phyloP scores from a whole-genome alignment of 2,329 filamentous ascomycete species.

The Aspergillus phoenicis region DNA sequence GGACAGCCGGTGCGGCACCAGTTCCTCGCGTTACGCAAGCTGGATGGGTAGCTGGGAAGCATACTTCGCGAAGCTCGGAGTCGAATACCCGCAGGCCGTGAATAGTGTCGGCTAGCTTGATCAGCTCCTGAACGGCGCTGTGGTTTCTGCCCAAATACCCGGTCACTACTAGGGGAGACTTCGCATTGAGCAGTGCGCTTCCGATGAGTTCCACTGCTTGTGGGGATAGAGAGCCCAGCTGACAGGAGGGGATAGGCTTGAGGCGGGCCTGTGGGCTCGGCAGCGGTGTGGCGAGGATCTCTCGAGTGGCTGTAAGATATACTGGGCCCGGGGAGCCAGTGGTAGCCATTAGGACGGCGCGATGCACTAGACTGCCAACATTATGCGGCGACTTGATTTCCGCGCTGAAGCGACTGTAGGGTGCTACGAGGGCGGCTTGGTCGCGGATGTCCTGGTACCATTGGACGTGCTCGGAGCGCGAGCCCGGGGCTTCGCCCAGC shows the following conservation, averaged over 20 bases:
- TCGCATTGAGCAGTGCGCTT: conserved; percentile 44
- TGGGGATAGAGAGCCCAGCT: conserved; percentile 6
- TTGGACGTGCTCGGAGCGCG: conserved; percentile 52
- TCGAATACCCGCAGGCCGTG: conserved; percentile 53
- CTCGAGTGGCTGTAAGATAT: conserved; percentile 74
- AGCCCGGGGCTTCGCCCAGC: conserved; percentile 10
- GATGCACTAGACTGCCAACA: conserved; percentile 82
- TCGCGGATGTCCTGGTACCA: conserved; percentile 82
- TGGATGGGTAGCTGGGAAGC: conserved; percentile 43
- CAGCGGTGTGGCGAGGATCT: conserved; percentile 63
- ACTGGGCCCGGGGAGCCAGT: conserved; percentile 76
- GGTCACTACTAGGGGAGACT: conserved; percentile 52
- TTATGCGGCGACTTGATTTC: conserved; percentile 82
- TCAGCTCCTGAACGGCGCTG: conserved; percentile 44
- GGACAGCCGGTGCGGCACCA: conserved; percentile 70
- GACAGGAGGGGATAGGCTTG: conserved; percentile 5
- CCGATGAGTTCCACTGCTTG: conserved; percentile 42
- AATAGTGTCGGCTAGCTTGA: conserved; percentile 50
- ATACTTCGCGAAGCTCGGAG: conserved; percentile 55
- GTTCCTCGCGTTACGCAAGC: conserved; percentile 56
- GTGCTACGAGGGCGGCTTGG: conserved; percentile 73
- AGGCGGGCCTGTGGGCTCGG: conserved; percentile 16
- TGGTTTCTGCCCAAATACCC: conserved; percentile 52
- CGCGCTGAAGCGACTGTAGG: conserved; percentile 79
- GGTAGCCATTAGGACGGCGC: conserved; percentile 75